Conservation (phyloP, 2,329 filamentous ascomycete species). For the Paecilomyces dactylethromorphus region DNA sequence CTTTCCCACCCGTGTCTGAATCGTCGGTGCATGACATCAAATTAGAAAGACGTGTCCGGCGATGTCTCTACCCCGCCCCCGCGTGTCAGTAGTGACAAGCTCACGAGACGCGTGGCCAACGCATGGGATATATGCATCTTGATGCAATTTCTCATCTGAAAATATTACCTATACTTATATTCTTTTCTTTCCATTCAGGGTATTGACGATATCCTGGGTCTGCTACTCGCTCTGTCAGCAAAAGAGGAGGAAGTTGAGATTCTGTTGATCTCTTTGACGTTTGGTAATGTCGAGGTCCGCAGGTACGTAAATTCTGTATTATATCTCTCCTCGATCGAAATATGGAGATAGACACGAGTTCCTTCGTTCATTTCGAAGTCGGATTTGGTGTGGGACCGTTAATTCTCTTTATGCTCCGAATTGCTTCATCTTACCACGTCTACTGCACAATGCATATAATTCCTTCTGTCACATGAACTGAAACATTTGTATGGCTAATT, state of each 20-base stretch:
- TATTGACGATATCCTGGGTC: slow-evolving; percentile 83
- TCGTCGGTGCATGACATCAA: neutral
- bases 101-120: neutral
- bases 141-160: neutral
- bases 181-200: slow-evolving; percentile 39
- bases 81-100: neutral
- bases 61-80: neutral
- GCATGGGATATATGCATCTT: neutral
- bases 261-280: slow-evolving; percentile 78
- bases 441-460: no score
- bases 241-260: slow-evolving; percentile 80
- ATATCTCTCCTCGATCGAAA: neutral
- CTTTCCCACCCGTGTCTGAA: neutral
- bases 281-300: slow-evolving; percentile 84
- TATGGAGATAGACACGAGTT: neutral
- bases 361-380: neutral
- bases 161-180: neutral
- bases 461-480: neutral
- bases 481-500: neutral
- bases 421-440: no score
- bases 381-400: neutral
- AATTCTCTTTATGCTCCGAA: neutral
- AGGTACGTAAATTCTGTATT: slow-evolving; percentile 47
- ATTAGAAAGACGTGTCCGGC: neutral
- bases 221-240: slow-evolving; percentile 79